Conservation (phyloP, 1,284 basidiomycete genomes). For the Ustilago trichophora region DNA sequence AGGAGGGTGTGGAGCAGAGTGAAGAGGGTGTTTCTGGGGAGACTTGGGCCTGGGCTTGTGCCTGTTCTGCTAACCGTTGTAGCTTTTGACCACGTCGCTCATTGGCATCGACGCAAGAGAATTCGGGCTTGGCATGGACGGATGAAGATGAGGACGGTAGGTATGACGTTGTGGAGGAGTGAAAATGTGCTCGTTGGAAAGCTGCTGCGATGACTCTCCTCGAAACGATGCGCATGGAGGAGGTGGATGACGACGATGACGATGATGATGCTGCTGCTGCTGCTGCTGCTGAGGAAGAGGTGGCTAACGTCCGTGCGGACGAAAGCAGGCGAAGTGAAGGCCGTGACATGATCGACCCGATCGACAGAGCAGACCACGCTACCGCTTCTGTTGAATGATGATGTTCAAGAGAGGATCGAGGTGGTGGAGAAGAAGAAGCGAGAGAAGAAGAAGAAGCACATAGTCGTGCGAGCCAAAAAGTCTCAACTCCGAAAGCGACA, state of each 20-base stretch:
- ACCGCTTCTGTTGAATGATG: too few relatives aligned
- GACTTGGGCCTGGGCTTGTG: background rate
- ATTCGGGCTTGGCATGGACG: conserved; percentile 22
- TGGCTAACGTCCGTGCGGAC: conserved; percentile 1
- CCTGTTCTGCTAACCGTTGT: conserved; percentile 26
- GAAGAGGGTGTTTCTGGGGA: conserved; percentile 4
- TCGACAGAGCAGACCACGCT: too few relatives aligned
- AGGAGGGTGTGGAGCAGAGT: conserved; percentile 12
- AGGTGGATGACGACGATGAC: too few relatives aligned
- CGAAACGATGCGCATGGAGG: too few relatives aligned
- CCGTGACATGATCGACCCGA: conserved; percentile 15
- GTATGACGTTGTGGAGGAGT: background rate
- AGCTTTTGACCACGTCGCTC: conserved; percentile 52
- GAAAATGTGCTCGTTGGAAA: background rate
- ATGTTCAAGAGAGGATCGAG: too few relatives aligned
- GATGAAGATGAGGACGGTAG: conserved; percentile 6
- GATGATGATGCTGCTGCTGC: too few relatives aligned
- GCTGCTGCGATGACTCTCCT: too few relatives aligned
- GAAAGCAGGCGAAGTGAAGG: conserved; percentile 14
- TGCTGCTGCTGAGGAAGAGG: background rate
- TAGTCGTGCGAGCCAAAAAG: too few relatives aligned
- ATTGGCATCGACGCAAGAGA: conserved; percentile 64
- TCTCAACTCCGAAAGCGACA: too few relatives aligned
- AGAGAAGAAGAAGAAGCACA: too few relatives aligned
- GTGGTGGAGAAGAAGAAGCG: too few relatives aligned